These are phyloP conservation scores for Colletotrichum ledebouriae DNA, from an alignment of 2,329 filamentous ascomycete species.

Conservation along the genomic window DNA sequence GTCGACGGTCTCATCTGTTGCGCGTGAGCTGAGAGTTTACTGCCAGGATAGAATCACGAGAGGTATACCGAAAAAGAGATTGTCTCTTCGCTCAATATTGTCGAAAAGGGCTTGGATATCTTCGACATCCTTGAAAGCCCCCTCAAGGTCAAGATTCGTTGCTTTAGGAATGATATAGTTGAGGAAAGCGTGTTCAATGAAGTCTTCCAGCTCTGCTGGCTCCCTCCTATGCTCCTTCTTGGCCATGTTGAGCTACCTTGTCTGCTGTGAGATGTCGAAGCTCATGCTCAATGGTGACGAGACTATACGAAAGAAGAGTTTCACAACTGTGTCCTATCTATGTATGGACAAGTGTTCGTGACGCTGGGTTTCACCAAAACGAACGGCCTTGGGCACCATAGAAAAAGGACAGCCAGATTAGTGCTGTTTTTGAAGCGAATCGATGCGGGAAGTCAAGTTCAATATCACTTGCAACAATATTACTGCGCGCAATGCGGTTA, in stretches of 20 bases:
- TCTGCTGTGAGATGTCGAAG: conserved; percentile 10
- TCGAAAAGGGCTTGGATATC: conserved; percentile 64
- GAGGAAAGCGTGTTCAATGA: conserved; percentile 71
- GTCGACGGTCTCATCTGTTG: conserved; percentile 78
- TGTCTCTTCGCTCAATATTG: conserved; percentile 72
- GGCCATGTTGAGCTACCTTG: conserved; percentile 45
- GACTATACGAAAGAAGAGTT: conserved; percentile 20
- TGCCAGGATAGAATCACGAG: background rate
- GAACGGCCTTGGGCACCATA: too few relatives aligned
- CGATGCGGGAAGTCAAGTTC: too few relatives aligned
- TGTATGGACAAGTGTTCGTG: background rate
- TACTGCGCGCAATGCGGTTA: background rate
- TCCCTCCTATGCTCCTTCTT: conserved; percentile 21
- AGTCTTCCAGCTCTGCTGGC: conserved; percentile 53
- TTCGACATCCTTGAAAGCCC: conserved; percentile 60
- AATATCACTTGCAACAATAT: too few relatives aligned
- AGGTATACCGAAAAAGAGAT: conserved; percentile 78
- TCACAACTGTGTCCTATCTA: conserved; percentile 19
- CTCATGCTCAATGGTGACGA: conserved; percentile 28
- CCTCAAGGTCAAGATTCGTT: conserved; percentile 67
- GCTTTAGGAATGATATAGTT: conserved; percentile 71
- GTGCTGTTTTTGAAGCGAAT: too few relatives aligned
- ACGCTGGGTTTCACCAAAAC: background rate
- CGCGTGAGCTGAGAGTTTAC: conserved; percentile 34
- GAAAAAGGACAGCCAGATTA: too few relatives aligned